phyloP scores from a whole-genome alignment of 1,139 yeast genomes.

The Magnusiomyces fungicola region DNA sequence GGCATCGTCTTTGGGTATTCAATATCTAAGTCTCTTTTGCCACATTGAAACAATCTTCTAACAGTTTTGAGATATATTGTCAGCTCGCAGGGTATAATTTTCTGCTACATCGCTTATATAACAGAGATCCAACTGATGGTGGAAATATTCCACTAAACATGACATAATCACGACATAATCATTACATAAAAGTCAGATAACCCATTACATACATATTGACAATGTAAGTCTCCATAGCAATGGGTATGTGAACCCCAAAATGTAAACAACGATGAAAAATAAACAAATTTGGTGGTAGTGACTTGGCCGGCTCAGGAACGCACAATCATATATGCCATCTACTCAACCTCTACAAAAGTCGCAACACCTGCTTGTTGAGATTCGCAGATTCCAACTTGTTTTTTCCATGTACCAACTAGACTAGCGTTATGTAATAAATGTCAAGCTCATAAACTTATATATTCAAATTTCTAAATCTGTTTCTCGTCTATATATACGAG shows the following conservation, averaged over 20 bases:
- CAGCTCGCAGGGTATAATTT: not conserved
- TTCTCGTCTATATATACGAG: not conserved
- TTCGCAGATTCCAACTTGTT: not conserved
- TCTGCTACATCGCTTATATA: not conserved
- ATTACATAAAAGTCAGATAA: not conserved
- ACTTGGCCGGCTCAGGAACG: not conserved
- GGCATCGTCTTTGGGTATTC: not conserved
- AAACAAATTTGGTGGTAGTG: not conserved
- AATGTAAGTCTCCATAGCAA: not conserved
- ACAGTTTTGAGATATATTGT: not conserved
- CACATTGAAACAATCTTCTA: not conserved
- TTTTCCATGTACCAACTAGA: not conserved
- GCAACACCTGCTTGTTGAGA: not conserved
- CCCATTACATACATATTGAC: not conserved
- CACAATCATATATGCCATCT: too few relatives aligned
- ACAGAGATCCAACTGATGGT: not conserved
- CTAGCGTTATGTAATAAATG: not conserved
- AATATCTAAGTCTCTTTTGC: not conserved
- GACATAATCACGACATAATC: not conserved
- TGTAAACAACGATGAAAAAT: not conserved
- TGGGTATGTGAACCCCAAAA: not conserved
- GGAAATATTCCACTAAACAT: not conserved
- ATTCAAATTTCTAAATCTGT: too few relatives aligned
- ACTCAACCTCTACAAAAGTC: too few relatives aligned
- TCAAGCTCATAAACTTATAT: not conserved